These are phyloP conservation scores for Tinospora cordifolia DNA, from an alignment of 164 flowering plant genomes.

Conservation along the genomic window DNA sequence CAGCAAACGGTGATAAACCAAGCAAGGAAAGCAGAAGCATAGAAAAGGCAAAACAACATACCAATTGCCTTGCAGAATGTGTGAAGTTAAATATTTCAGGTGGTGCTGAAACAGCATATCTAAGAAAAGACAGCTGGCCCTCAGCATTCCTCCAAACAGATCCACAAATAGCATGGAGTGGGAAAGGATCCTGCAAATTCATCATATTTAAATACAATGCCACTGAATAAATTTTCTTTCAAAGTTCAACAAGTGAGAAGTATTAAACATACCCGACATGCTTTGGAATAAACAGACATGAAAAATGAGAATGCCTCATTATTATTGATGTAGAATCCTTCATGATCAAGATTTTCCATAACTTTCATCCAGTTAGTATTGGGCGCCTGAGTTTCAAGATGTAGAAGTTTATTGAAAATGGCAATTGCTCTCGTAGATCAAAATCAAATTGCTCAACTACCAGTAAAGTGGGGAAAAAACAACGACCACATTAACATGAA, in stretches of 20 bases:
- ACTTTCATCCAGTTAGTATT: conserved; percentile 65
- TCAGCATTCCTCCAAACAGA: conserved; percentile 78
- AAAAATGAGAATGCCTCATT: conserved; percentile 65
- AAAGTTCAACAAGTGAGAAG: neutral
- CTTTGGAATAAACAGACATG: conserved; percentile 58
- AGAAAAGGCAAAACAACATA: conserved; percentile 19
- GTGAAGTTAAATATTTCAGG: conserved; percentile 76
- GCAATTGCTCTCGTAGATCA: neutral
- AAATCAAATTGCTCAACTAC: neutral
- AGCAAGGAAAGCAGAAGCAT: conserved; percentile 1
- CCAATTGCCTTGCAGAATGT: conserved; percentile 64
- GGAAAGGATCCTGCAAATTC: conserved; percentile 65
- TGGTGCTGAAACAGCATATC: conserved; percentile 63
- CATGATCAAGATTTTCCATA: conserved; percentile 83
- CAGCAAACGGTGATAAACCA: conserved; percentile 1
- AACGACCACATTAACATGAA: neutral
- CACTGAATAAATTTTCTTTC: neutral
- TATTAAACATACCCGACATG: conserved; percentile 28
- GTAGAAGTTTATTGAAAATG: conserved; percentile 9
- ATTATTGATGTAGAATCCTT: conserved; percentile 75
- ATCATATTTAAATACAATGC: conserved; percentile 11
- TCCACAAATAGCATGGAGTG: conserved; percentile 74
- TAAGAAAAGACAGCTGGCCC: conserved; percentile 79
- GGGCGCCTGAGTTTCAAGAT: conserved; percentile 60
- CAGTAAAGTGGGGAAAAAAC: neutral